phyloP scores from a whole-genome alignment of 257 asterid species.

The Penstemon davidsonii region DNA sequence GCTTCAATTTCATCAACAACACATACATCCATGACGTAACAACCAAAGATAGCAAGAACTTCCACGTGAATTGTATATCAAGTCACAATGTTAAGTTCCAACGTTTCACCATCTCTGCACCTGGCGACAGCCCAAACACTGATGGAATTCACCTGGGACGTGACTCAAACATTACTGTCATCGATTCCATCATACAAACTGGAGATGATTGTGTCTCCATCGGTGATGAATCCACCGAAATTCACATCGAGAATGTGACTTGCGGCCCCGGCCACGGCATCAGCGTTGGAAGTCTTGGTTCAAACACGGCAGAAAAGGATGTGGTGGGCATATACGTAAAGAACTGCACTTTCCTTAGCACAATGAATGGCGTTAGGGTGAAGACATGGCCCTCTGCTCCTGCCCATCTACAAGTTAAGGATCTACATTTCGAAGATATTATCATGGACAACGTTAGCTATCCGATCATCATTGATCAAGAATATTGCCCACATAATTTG shows the following conservation, averaged over 20 bases:
- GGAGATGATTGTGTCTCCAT: not conserved
- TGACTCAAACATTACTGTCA: not conserved
- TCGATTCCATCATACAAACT: conserved; percentile 30
- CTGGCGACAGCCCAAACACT: conserved; percentile 34
- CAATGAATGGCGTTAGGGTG: too few species aligned
- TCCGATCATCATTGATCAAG: too few species aligned
- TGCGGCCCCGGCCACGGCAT: conserved; percentile 59
- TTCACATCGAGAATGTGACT: conserved; percentile 27
- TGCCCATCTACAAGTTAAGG: too few species aligned
- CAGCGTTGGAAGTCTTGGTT: conserved; percentile 51
- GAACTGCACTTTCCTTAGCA: conserved; percentile 3
- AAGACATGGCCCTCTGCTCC: too few species aligned
- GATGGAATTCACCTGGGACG: conserved; percentile 48
- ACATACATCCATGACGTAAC: conserved; percentile 37
- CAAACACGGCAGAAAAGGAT: conserved; percentile 28
- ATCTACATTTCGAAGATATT: too few species aligned
- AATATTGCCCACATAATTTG: too few species aligned
- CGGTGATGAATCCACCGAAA: not conserved
- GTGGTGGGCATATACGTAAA: conserved; percentile 30
- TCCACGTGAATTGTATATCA: too few species aligned
- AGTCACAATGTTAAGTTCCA: too few species aligned
- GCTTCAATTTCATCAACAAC: conserved; percentile 44
- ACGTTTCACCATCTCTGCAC: too few species aligned
- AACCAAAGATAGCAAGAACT: not conserved
- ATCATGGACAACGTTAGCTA: too few species aligned